phyloP scores from a whole-genome alignment of 139 green algal genomes.

The Tetraselmis chui region DNA sequence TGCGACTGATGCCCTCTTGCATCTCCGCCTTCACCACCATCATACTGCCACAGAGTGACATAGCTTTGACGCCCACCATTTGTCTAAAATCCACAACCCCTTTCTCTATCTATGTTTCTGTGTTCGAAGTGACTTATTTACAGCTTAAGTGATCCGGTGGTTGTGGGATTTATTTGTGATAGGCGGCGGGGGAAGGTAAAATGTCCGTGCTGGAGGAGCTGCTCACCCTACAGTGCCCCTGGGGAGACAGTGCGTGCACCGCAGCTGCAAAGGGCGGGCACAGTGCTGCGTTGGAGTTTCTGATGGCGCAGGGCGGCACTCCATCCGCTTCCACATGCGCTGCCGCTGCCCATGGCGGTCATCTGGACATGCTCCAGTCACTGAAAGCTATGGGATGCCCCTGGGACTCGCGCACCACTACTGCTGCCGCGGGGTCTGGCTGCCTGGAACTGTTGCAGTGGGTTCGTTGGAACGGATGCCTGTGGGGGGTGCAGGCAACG shows the following conservation, averaged over 20 bases:
- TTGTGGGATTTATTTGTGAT: neutral
- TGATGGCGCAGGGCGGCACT: neutral
- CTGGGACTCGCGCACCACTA: slow-evolving; percentile 1
- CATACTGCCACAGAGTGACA: neutral
- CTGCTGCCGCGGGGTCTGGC: neutral
- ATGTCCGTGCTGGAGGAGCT: neutral
- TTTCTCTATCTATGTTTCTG: too few species aligned
- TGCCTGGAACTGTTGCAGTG: neutral
- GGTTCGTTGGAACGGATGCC: neutral
- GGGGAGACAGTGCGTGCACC: neutral
- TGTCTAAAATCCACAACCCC: too few species aligned
- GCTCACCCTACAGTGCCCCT: neutral
- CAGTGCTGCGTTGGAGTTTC: neutral
- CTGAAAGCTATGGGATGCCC: neutral
- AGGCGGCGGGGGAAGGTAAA: neutral
- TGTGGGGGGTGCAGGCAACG: neutral
- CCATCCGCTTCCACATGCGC: neutral
- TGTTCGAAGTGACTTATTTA: too few species aligned
- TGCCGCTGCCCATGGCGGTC: neutral
- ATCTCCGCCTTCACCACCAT: neutral
- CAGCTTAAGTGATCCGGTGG: too few species aligned
- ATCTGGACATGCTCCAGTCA: neutral
- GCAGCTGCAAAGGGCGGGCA: neutral
- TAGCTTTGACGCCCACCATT: too few species aligned
- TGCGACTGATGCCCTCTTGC: neutral